Conservation (phyloP, 371 early-diverging fungal genomes). For the Phascolomyces articulosus region DNA sequence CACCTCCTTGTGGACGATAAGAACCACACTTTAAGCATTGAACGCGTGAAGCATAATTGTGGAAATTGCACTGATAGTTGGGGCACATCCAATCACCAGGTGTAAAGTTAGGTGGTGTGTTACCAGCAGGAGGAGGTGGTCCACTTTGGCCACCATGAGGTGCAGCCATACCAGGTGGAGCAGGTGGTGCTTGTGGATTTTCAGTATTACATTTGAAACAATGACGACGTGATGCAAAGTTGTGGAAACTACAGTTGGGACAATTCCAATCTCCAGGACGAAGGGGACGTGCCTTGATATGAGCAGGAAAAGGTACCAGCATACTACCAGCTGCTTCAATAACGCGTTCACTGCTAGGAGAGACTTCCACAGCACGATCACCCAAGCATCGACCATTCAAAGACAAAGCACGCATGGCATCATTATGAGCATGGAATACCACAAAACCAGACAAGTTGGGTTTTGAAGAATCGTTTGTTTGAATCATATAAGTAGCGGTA, state of each 20-base stretch:
- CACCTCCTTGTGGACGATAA: conserved; percentile 24
- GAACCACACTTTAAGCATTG: conserved; percentile 47
- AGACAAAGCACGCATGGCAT: conserved; percentile 64
- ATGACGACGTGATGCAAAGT: conserved; percentile 70
- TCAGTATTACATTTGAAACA: conserved; percentile 74
- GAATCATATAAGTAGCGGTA: conserved; percentile 58
- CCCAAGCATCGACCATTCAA: conserved; percentile 72
- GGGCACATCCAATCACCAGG: conserved; percentile 61
- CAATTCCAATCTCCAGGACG: conserved; percentile 84
- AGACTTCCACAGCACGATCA: conserved; percentile 69
- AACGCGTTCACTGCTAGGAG: conserved; percentile 61
- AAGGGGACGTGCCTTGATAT: conserved; percentile 36
- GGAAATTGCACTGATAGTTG: conserved; percentile 54
- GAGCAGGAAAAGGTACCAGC: conserved; percentile 63
- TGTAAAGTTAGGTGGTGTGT: conserved; percentile 17
- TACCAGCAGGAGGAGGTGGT: background rate
- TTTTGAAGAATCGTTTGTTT: conserved; percentile 47
- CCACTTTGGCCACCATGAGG: conserved; percentile 21
- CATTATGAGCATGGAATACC: conserved; percentile 58
- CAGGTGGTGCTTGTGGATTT: conserved; percentile 35
- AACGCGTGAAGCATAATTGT: conserved; percentile 57
- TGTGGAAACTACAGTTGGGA: conserved; percentile 71
- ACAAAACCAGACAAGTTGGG: conserved; percentile 67
- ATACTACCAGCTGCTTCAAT: conserved; percentile 54
- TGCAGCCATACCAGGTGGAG: conserved; percentile 20